These are phyloP conservation scores for Ascodesmis nigricans DNA, from an alignment of 495 filamentous ascomycete species.

Conservation along the genomic window DNA sequence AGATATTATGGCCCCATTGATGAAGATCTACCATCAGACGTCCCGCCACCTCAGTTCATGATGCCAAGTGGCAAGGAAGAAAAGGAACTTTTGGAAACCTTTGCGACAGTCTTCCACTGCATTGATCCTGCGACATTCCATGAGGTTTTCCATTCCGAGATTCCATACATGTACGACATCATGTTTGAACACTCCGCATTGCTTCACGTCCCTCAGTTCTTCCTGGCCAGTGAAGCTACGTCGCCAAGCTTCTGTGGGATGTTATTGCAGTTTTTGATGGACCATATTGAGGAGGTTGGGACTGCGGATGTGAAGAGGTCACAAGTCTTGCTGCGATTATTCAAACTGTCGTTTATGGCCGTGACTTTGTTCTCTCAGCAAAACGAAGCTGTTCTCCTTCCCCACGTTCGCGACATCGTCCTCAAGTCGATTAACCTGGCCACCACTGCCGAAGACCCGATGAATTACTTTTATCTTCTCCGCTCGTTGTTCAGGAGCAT, in stretches of 20 bases:
- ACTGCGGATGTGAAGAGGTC: conserved; percentile 75
- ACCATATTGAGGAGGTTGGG: conserved; percentile 81
- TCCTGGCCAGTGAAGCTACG: conserved; percentile 91
- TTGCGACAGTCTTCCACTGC: conserved; percentile 94
- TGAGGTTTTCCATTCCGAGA: conserved; percentile 94
- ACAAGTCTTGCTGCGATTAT: conserved; percentile 76
- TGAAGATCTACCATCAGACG: conserved; percentile 54
- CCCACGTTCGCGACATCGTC: conserved; percentile 88
- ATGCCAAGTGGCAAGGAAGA: conserved; percentile 83
- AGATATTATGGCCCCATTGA: conserved; percentile 74
- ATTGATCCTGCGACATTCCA: conserved; percentile 97
- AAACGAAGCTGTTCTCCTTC: conserved; percentile 86
- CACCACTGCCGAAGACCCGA: conserved; percentile 84
- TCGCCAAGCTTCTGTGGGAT: conserved; percentile 95
- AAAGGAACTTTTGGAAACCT: conserved; percentile 91
- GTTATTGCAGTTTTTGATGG: conserved; percentile 93
- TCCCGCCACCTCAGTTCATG: conserved; percentile 79
- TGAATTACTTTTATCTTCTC: conserved; percentile 94
- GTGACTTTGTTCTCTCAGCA: conserved; percentile 85
- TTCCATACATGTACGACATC: conserved; percentile 87
- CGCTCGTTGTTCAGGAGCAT: conserved; percentile 89
- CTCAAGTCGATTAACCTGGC: conserved; percentile 90
- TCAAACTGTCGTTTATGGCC: conserved; percentile 99
- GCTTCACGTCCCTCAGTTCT: conserved; percentile 90
- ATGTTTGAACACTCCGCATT: conserved; percentile 92